phyloP scores from a whole-genome alignment of 352 stramenopile species.

The Phytophthora capsici region DNA sequence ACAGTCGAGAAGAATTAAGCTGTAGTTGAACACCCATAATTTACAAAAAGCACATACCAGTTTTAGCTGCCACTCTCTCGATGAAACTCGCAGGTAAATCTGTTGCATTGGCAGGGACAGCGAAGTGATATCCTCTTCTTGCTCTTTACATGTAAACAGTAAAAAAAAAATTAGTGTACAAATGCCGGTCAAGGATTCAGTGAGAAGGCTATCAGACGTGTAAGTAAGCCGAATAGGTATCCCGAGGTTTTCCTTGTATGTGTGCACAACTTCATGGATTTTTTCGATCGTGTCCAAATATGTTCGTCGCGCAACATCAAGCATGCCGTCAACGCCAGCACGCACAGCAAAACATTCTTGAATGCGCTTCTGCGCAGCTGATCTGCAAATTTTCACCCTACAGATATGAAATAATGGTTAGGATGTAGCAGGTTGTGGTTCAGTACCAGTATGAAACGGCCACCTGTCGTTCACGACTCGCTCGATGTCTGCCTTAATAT shows the following conservation, averaged over 20 bases:
- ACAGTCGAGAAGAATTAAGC: background rate
- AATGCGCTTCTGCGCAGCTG: constrained; percentile 80
- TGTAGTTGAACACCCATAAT: too few species aligned
- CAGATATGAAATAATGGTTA: background rate
- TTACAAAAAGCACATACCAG: constrained; percentile 37
- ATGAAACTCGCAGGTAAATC: constrained; percentile 69
- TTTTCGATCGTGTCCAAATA: constrained; percentile 87
- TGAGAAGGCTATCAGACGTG: constrained; percentile 51
- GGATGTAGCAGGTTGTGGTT: background rate
- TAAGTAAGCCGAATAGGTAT: constrained; percentile 79
- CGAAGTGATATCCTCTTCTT: constrained; percentile 77
- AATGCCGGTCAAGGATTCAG: too few species aligned
- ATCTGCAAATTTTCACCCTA: constrained; percentile 74
- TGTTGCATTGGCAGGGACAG: constrained; percentile 58
- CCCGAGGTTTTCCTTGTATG: constrained; percentile 74
- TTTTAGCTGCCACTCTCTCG: constrained; percentile 69
- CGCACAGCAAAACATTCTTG: constrained; percentile 86
- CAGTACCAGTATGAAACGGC: background rate
- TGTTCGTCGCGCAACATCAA: constrained; percentile 80
- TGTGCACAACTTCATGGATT: constrained; percentile 78
- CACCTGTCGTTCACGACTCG: constrained; percentile 82
- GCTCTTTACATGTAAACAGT: constrained; percentile 44
- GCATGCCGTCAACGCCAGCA: constrained; percentile 85
- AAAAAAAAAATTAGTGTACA: background rate
- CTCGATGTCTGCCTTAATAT: constrained; percentile 69